phyloP scores from a whole-genome alignment of 176 grass and related monocot species.

The Eleusine coracana region DNA sequence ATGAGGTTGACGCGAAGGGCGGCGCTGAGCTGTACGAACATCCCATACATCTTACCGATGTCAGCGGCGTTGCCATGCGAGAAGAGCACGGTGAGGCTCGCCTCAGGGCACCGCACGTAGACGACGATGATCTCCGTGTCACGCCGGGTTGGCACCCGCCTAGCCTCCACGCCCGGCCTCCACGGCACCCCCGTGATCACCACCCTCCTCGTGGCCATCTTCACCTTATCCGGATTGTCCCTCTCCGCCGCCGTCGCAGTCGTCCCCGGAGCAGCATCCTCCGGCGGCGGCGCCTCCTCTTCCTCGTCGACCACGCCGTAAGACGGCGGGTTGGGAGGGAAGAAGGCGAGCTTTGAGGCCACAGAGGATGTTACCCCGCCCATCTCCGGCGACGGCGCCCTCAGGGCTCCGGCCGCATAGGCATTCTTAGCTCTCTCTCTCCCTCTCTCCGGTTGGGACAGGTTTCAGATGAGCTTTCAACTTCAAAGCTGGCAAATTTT shows the following conservation, averaged over 20 bases:
- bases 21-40: slow-evolving; percentile 76
- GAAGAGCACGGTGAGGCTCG: slow-evolving; percentile 71
- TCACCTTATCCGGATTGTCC: background rate
- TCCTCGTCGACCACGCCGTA: slow-evolving; percentile 64
- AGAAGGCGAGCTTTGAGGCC: slow-evolving; percentile 83
- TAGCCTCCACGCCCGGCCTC: slow-evolving; percentile 69
- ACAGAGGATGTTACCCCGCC: slow-evolving; percentile 81
- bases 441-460: background rate
- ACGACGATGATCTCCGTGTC: slow-evolving; percentile 73
- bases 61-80: slow-evolving; percentile 84
- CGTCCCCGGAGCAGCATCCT: background rate
- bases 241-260: background rate
- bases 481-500: background rate
- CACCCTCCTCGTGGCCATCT: slow-evolving; percentile 35
- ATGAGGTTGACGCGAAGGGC: slow-evolving; percentile 77
- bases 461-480: background rate
- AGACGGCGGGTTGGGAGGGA: slow-evolving; percentile 72
- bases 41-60: slow-evolving; percentile 69
- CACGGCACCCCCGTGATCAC: slow-evolving; percentile 44
- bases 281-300: slow-evolving; percentile 7
- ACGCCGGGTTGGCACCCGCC: slow-evolving; percentile 61
- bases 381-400: slow-evolving; percentile 50
- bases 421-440: slow-evolving; percentile 31
- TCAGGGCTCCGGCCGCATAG: slow-evolving; percentile 22
- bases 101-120: slow-evolving; percentile 60